phyloP scores from a whole-genome alignment of 768 basidiomycete genomes.

The Polyporus arcularius region DNA sequence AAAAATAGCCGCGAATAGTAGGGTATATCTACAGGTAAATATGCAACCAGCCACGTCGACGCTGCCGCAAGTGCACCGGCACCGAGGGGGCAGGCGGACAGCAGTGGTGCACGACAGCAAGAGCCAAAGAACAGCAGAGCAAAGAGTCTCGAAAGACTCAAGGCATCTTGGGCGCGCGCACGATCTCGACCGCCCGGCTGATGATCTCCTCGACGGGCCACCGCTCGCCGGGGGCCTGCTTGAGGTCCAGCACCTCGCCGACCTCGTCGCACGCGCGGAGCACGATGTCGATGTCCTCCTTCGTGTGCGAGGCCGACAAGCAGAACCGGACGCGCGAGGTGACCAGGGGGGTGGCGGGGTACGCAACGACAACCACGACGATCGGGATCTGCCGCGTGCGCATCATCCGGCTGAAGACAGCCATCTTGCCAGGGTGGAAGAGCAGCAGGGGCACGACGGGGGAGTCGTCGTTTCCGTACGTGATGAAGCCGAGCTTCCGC shows the following conservation, averaged over 20 bases:
- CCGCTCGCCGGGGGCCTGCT: slow-evolving; percentile 70
- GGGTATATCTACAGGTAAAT: slow-evolving; percentile 19
- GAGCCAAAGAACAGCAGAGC: not conserved
- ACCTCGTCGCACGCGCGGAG: slow-evolving; percentile 90
- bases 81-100: not conserved
- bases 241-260: slow-evolving; percentile 87
- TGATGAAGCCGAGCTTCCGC: slow-evolving; percentile 93
- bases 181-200: slow-evolving; percentile 73
- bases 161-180: slow-evolving; percentile 39
- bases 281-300: slow-evolving; percentile 90
- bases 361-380: slow-evolving; percentile 86
- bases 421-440: slow-evolving; percentile 95
- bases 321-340: slow-evolving; percentile 92
- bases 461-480: slow-evolving; percentile 87
- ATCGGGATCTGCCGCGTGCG: slow-evolving; percentile 72
- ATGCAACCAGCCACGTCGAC: not conserved
- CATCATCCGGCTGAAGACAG: slow-evolving; percentile 90
- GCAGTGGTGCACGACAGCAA: not conserved
- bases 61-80: not conserved
- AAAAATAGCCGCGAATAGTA: slow-evolving; percentile 8
- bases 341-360: slow-evolving; percentile 88
- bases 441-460: slow-evolving; percentile 92
- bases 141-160: slow-evolving; percentile 6
- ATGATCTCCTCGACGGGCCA: slow-evolving; percentile 81
- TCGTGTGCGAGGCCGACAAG: slow-evolving; percentile 92